These are phyloP conservation scores for Aspergillus pseudotamarii DNA, from an alignment of 2,329 filamentous ascomycete genomes.

Conservation along the genomic window DNA sequence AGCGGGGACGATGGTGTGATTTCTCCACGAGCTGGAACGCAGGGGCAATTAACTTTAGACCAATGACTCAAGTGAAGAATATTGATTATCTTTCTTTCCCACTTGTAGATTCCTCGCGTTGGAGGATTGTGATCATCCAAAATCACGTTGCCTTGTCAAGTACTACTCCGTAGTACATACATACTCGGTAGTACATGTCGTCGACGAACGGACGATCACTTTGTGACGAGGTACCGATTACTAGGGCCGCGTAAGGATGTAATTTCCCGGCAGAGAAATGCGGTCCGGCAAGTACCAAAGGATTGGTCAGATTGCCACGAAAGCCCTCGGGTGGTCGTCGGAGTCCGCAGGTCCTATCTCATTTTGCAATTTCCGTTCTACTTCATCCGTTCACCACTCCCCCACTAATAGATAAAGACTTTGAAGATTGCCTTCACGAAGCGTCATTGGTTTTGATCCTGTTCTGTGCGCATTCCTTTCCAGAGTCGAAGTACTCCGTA, in stretches of 20 bases:
- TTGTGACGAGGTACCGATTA: neutral
- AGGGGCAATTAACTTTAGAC: neutral
- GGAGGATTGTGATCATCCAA: neutral
- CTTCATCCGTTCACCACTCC: neutral
- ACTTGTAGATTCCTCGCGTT: neutral
- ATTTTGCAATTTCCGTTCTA: neutral
- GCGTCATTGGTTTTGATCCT: no score
- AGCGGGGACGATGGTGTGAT: conserved; percentile 28
- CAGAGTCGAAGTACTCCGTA: neutral
- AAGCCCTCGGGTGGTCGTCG: neutral
- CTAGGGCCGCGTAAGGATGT: conserved; percentile 8
- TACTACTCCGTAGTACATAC: neutral
- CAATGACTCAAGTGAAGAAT: neutral
- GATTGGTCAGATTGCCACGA: conserved; percentile 1
- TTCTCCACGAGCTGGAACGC: conserved; percentile 6
- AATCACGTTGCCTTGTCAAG: neutral
- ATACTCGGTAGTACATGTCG: neutral
- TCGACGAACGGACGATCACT: neutral
- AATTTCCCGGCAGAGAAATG: conserved; percentile 12
- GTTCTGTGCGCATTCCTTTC: neutral
- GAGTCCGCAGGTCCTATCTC: neutral
- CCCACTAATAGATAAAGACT: neutral
- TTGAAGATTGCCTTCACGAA: neutral
- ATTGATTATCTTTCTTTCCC: neutral
- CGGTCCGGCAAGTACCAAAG: conserved; percentile 1